A percentile compares a stretch with the other conserved stretches of the same genome.
Evolutionary conservation across 805 yeast genomes (phyloP).

Genomic region (Metschnikowia proteae): DNA sequence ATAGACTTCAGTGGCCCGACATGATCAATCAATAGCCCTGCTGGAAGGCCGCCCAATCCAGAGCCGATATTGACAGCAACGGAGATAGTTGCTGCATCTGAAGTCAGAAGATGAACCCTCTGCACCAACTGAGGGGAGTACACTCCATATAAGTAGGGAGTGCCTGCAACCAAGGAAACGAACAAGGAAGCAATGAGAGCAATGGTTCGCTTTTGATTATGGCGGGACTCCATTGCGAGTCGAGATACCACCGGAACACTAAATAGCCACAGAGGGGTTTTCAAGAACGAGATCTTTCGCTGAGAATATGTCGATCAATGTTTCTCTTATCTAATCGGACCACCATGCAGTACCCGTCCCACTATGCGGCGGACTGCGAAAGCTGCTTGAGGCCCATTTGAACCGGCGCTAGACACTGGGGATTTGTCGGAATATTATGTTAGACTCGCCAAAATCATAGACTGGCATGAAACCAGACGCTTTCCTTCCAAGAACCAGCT

Average conservation of each 20-base stretch:
- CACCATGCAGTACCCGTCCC: neutral
- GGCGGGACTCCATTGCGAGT: neutral
- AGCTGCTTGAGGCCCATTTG: neutral
- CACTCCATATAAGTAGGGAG: constrained; percentile 71
- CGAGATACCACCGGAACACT: neutral
- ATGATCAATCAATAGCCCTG: constrained; percentile 63
- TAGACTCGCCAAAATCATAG: too few relatives aligned
- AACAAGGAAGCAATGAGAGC: constrained; percentile 35
- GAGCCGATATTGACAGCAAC: constrained; percentile 57
- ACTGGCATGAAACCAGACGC: too few relatives aligned
- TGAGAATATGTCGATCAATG: neutral
- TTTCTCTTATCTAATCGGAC: neutral
- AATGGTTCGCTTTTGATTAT: constrained; percentile 3
- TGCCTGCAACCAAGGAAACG: constrained; percentile 67
- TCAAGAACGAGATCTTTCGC: neutral
- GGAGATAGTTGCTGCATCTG: constrained; percentile 62
- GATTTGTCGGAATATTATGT: too few relatives aligned
- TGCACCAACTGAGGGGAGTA: constrained; percentile 68
- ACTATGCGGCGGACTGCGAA: neutral
- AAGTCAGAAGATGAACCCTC: constrained; percentile 52
- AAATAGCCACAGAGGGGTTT: neutral
- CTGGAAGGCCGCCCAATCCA: constrained; percentile 66
- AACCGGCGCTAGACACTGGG: too few relatives aligned
- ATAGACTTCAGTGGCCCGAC: constrained; percentile 55
- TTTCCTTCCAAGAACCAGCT: too few relatives aligned